These are phyloP conservation scores for Cytospora piceae DNA, from an alignment of 2,329 filamentous ascomycete species.

Conservation along the genomic window DNA sequence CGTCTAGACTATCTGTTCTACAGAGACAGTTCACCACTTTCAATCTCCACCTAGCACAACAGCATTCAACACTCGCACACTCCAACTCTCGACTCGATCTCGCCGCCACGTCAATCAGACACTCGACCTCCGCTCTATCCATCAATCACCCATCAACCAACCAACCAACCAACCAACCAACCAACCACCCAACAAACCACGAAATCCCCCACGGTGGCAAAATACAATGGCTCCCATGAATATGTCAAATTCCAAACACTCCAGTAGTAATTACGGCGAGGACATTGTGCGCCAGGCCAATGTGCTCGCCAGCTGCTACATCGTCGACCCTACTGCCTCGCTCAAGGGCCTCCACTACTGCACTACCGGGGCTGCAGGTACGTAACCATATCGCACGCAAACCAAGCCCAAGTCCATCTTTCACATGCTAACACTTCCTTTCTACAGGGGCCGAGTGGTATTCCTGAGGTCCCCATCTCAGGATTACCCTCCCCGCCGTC, in stretches of 20 bases:
- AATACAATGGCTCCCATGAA: slow-evolving; percentile 69
- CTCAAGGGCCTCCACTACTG: slow-evolving; percentile 92
- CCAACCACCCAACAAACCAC: background rate
- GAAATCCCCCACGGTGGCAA: slow-evolving; percentile 38
- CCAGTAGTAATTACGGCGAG: slow-evolving; percentile 80
- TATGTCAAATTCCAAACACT: slow-evolving; percentile 68
- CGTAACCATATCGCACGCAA: slow-evolving; percentile 36
- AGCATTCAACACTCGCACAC: slow-evolving; percentile 8
- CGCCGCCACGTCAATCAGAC: slow-evolving; percentile 8
- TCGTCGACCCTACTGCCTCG: slow-evolving; percentile 72
- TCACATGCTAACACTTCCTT: background rate
- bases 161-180: slow-evolving; percentile 13
- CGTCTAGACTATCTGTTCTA: slow-evolving; percentile 5
- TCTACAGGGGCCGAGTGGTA: slow-evolving; percentile 80
- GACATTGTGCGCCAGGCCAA: slow-evolving; percentile 67
- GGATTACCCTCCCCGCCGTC: slow-evolving; percentile 81
- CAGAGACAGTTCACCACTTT: background rate
- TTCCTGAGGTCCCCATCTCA: slow-evolving; percentile 88
- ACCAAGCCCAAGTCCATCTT: background rate
- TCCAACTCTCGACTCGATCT: slow-evolving; percentile 6
- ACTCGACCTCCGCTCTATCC: background rate
- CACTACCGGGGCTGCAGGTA: slow-evolving; percentile 86
- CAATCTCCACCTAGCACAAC: slow-evolving; percentile 8
- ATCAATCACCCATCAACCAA: background rate
- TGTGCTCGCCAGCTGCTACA: slow-evolving; percentile 90